Conservation (phyloP, 2,329 filamentous ascomycete species). For the Allantophomopsis cytisporea region DNA sequence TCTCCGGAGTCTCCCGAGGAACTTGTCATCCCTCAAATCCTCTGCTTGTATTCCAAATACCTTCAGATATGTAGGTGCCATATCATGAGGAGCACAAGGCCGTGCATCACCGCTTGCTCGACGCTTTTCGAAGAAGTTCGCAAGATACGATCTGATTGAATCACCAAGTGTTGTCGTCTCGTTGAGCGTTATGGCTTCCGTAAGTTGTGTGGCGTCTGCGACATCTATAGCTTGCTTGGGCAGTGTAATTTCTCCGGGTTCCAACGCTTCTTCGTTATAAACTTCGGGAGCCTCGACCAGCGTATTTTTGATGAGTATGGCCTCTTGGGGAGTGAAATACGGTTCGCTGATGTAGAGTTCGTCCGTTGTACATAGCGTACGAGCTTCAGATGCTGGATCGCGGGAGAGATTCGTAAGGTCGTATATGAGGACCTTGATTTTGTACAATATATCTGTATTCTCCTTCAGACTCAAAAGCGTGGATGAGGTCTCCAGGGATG, state of each 20-base stretch:
- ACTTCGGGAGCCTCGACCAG: conserved; percentile 6
- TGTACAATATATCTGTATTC: too few relatives aligned
- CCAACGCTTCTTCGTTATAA: conserved; percentile 1
- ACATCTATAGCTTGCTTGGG: background rate
- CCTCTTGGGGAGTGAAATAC: conserved; percentile 13
- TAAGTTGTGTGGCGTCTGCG: too few relatives aligned
- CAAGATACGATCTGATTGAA: conserved; percentile 9
- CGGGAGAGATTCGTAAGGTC: conserved; percentile 10
- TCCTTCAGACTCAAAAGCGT: too few relatives aligned
- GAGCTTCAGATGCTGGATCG: conserved; percentile 7
- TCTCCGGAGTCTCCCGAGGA: too few relatives aligned
- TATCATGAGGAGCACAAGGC: conserved; percentile 16
- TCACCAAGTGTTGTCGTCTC: conserved; percentile 9
- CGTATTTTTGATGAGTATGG: conserved; percentile 8
- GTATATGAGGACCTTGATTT: conserved; percentile 11
- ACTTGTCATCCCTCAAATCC: too few relatives aligned
- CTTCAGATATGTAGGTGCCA: conserved; percentile 7
- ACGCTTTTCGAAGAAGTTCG: conserved; percentile 14
- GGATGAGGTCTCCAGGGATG: too few relatives aligned
- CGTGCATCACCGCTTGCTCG: conserved; percentile 15
- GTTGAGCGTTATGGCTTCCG: too few relatives aligned
- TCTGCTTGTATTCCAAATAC: too few relatives aligned
- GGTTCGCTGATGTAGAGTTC: conserved; percentile 15
- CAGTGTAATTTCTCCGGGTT: conserved; percentile 1
- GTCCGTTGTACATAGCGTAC: conserved; percentile 9